phyloP scores from a whole-genome alignment of 2,329 filamentous ascomycete genomes.

The Magnaporthiopsis poae region DNA sequence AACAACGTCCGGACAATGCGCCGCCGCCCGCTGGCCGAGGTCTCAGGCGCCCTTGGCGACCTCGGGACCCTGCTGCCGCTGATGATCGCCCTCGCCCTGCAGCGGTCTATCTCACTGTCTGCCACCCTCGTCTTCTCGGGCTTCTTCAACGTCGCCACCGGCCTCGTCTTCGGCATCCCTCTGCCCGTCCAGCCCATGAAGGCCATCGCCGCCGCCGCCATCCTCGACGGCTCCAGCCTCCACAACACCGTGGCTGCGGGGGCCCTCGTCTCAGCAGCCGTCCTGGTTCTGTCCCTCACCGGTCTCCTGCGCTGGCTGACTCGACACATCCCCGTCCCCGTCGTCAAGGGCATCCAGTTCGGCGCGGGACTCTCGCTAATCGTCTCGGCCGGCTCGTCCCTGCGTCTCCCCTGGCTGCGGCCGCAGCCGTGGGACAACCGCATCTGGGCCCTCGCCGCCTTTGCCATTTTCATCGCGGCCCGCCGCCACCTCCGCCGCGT shows the following conservation, averaged over 20 bases:
- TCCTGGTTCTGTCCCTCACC: conserved; percentile 68
- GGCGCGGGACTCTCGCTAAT: conserved; percentile 79
- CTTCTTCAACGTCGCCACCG: conserved; percentile 75
- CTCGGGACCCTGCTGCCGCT: conserved; percentile 82
- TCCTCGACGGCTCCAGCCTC: conserved; percentile 55
- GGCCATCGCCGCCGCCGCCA: conserved; percentile 85
- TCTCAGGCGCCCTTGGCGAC: conserved; percentile 80
- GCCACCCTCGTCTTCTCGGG: conserved; percentile 84
- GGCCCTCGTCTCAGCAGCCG: conserved; percentile 62
- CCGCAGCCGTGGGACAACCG: conserved; percentile 75
- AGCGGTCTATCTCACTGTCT: conserved; percentile 68
- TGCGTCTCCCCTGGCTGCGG: conserved; percentile 37
- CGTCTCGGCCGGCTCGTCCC: conserved; percentile 60
- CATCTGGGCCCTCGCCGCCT: conserved; percentile 65
- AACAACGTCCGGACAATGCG: conserved; percentile 42
- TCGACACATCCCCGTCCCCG: conserved; percentile 66
- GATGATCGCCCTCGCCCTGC: conserved; percentile 73
- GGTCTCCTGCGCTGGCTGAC: conserved; percentile 69
- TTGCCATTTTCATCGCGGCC: conserved; percentile 59
- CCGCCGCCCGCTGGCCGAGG: conserved; percentile 50
- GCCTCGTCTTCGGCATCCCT: conserved; percentile 74
- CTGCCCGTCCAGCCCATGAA: conserved; percentile 85
- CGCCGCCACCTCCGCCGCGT: conserved; percentile 50
- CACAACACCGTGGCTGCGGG: conserved; percentile 73
- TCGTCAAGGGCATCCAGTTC: conserved; percentile 90